phyloP scores from a whole-genome alignment of 2,329 filamentous ascomycete species.

The Fusarium gaditjirri region DNA sequence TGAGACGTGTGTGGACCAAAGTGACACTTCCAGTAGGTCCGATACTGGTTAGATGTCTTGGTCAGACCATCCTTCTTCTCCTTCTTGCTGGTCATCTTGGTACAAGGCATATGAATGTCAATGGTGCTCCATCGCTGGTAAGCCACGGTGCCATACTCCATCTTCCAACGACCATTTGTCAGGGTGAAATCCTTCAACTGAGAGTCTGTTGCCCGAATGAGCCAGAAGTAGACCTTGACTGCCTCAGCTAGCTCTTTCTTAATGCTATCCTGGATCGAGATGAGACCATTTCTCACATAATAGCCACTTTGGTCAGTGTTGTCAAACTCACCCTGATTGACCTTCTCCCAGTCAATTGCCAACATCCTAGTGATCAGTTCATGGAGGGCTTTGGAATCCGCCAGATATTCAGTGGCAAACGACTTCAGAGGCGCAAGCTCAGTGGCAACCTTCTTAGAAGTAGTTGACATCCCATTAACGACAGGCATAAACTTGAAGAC shows the following conservation, averaged over 20 bases:
- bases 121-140: neutral
- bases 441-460: neutral
- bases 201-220: neutral
- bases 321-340: neutral
- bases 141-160: neutral
- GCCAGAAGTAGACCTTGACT: neutral
- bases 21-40: neutral
- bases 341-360: neutral
- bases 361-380: neutral
- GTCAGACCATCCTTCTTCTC: neutral
- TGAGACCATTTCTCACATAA: neutral
- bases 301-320: neutral
- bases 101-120: neutral
- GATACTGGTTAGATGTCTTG: neutral
- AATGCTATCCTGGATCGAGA: neutral
- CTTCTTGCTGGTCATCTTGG: neutral
- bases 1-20: neutral
- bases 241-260: neutral
- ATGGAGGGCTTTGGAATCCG: neutral
- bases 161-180: neutral
- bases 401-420: neutral
- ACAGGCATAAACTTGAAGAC: neutral
- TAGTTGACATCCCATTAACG: neutral
- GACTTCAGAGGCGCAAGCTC: neutral
- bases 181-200: neutral